Base-by-base conservation (phyloP, 148 eudicot species). In the Rhododendron henanense region DNA sequence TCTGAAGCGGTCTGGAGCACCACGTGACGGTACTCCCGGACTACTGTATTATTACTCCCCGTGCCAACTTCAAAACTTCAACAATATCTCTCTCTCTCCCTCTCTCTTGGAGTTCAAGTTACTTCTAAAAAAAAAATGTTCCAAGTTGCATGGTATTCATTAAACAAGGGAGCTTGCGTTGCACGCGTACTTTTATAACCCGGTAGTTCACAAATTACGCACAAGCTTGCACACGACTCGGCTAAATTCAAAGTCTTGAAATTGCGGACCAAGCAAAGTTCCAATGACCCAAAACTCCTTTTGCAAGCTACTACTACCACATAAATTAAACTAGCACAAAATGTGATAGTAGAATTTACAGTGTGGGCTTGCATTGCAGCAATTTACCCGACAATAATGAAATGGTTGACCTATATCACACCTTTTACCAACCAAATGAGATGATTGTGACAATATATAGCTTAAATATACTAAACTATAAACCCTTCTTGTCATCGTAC, bases 21-120 rank as follows among this genome's bases (percentile, higher is more conserved):
- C 23, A 55, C 19, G 1, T 55, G 61, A 1, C 21, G 1, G 6
- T 55, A 16, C 6, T 55, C 21, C 6, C 4, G 0, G 1, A 16
- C 19, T 55, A 55, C 0, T 18, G 21, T 14, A 14, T 11, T 51
- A 53, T 53, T 13, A 55, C 61, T 55, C 23, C 25, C 86, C 85
- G 63, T 23, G 25, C 15, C 44, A 41, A 82, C 87, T 82, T 57
- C 85, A 81, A 85, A 90, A 88, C 88, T 86, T 87, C 82, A 84
- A 84, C 65, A 81, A 67, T 0, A 33, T 65, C 4, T 11, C 76
- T 14, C 76, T 14, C 16, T 28, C 19, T 71, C 7, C 18, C 37
- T 3, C 16, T 28, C 75, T 28, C 18, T 10, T 3, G 35, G 74
- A n/a, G 35, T 67, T 10, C 35, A 25, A 25, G 18, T 67, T 67